phyloP scores from a whole-genome alignment of 140 eudicot genomes.

The Oenanthe javanica region DNA sequence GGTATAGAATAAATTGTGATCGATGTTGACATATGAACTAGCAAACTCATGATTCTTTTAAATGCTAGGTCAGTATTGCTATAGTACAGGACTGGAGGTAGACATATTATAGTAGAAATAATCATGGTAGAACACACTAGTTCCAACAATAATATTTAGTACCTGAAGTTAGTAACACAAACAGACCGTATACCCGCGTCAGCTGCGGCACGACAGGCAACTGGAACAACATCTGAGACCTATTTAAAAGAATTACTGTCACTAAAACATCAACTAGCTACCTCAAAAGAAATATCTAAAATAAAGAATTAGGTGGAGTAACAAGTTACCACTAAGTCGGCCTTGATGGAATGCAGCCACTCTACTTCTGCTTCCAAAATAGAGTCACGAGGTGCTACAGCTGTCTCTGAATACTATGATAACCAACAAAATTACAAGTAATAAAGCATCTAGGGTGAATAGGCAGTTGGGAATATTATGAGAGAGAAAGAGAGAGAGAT shows the following conservation, averaged over 20 bases:
- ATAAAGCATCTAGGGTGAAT: not conserved
- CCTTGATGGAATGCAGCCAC: slow-evolving; percentile 95
- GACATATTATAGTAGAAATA: slow-evolving; percentile 57
- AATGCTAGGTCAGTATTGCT: not conserved
- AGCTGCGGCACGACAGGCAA: slow-evolving; percentile 97
- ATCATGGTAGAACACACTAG: not conserved
- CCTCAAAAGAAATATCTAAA: not conserved
- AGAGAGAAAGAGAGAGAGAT: too few species aligned
- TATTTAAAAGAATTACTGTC: slow-evolving; percentile 6
- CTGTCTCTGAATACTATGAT: slow-evolving; percentile 80
- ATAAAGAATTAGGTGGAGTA: not conserved
- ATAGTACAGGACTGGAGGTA: slow-evolving; percentile 36
- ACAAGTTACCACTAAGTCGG: slow-evolving; percentile 80
- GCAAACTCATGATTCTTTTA: not conserved
- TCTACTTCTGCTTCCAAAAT: slow-evolving; percentile 82
- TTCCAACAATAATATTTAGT: not conserved
- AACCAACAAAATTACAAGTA: slow-evolving; percentile 14
- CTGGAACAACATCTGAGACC: slow-evolving; percentile 99
- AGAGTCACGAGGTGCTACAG: slow-evolving; percentile 85
- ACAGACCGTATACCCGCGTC: slow-evolving; percentile 98
- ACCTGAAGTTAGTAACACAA: slow-evolving; percentile 98
- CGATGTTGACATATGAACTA: not conserved
- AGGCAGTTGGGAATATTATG: too few species aligned
- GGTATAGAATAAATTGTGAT: not conserved
- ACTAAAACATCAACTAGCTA: slow-evolving; percentile 3